Conservation (phyloP, 2,329 filamentous ascomycete genomes). For the Cytospora piceicola region DNA sequence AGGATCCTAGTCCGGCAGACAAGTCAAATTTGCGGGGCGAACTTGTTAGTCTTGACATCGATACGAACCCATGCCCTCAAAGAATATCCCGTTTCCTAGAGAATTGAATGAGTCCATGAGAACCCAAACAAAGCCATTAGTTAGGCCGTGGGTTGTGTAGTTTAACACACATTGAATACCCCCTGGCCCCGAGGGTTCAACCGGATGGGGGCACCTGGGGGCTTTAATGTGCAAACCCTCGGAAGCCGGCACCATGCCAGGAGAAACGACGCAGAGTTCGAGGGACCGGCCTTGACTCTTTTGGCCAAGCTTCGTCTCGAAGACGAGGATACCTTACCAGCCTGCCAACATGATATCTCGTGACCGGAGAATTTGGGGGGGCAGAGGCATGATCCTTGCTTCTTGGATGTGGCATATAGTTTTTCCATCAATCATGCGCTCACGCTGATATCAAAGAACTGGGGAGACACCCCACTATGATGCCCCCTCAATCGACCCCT, state of each 20-base stretch:
- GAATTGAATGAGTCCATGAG: too few species aligned
- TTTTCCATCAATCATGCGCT: conserved; percentile 30
- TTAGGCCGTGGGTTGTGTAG: not conserved
- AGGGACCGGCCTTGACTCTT: not conserved
- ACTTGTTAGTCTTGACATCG: not conserved
- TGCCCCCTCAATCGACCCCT: conserved; percentile 17
- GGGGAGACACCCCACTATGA: conserved; percentile 21
- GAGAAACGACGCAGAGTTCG: not conserved
- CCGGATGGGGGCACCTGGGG: too few species aligned
- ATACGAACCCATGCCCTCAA: not conserved
- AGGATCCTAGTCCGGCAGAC: not conserved
- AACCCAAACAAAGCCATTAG: not conserved
- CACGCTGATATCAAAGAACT: conserved; percentile 3
- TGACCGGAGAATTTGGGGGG: not conserved
- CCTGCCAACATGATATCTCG: not conserved
- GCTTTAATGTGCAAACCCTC: not conserved
- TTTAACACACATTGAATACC: not conserved
- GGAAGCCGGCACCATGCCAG: not conserved
- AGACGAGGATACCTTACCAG: not conserved
- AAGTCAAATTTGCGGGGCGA: not conserved
- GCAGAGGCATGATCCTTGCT: conserved; percentile 14
- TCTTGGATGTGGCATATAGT: not conserved
- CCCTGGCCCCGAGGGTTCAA: not conserved
- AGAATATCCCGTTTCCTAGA: not conserved
- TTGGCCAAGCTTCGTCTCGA: not conserved